Evolutionary conservation across 2,329 filamentous ascomycete genomes (phyloP), one percentile per base, ranked within the genome.

Genomic region (Neofusicoccum kwambonambiense): DNA sequence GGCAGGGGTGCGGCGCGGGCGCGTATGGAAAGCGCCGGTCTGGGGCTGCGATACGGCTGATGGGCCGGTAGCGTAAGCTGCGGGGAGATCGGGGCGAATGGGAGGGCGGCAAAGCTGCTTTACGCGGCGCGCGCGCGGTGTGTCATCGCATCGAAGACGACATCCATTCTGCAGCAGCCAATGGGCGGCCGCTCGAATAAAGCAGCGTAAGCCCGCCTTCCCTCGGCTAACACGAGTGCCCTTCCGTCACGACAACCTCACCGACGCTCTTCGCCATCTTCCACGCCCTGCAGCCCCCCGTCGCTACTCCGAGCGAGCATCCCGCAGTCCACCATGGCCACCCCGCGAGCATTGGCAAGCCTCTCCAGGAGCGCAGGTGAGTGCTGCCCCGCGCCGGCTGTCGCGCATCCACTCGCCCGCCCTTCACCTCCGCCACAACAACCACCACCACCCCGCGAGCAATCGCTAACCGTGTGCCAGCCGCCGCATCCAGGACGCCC

Each of bases 311-410:
- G 39, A 54, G 51, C 62, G 44, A 57, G 39, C 42, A 64, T 58
- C 34, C 27, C 44, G 19, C 27, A 41, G 31, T 57, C 50, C 64
- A 65, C 49, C 52, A 78, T 78, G 76, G 75, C 75, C 62, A 73
- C 73, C 67, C 72, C 74, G 67, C 75, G 76, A 72, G 70, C 74
- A 64, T 69, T 78, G 67, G 68, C 74, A 67, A 75, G 76, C 70
- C 73, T 78, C 69, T 70, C 72, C 65, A 71, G 70, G 70, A 74
- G 72, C 71, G 73, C 72, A 70, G 74, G 76, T 77, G 75, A 57
- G 75, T 64, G 61, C 17, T 52, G 34, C 51, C 35, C 54, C 37
- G 45, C 54, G 19, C 42, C 35, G 37, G 5, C 37, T 11, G 27
- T 11, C 13, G 37, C n/a, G 13, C 63, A 22, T 65, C 63, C 54